A percentile compares a stretch with the other conserved stretches of the same genome.
phyloP scores from a whole-genome alignment of 1,139 yeast species.

The Protomyces pachydermus region DNA sequence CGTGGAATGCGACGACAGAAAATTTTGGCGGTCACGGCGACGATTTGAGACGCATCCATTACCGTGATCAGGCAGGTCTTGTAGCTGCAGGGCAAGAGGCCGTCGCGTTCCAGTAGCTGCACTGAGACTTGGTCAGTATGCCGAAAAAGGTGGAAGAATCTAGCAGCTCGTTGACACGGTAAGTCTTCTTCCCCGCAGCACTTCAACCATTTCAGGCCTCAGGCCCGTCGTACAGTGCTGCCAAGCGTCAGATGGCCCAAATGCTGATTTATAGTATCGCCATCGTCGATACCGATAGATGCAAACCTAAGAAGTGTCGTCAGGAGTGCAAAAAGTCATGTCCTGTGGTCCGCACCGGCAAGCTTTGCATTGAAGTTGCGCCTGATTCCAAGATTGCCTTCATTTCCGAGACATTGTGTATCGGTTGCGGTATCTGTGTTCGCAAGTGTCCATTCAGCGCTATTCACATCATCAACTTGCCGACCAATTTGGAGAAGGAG shows the following conservation, averaged over 20 bases:
- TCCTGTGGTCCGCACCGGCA: slow-evolving; percentile 97
- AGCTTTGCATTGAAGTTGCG: slow-evolving; percentile 91
- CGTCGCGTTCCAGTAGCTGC: no score
- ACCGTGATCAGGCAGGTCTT: no score
- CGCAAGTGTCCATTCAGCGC: slow-evolving; percentile 98
- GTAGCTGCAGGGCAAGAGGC: no score
- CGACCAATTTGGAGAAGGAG: slow-evolving; percentile 86
- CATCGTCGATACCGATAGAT: slow-evolving; percentile 84
- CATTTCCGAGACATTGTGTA: slow-evolving; percentile 91
- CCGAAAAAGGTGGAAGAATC: not conserved
- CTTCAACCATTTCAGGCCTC: not conserved
- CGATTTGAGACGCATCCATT: no score
- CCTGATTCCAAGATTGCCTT: slow-evolving; percentile 90
- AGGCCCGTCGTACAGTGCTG: not conserved
- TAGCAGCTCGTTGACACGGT: not conserved
- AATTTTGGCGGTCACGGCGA: no score
- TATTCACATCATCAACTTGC: slow-evolving; percentile 87
- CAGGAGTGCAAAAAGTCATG: slow-evolving; percentile 96
- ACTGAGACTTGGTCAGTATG: not conserved
- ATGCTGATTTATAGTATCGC: slow-evolving; percentile 60
- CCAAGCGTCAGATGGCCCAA: not conserved
- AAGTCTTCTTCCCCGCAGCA: not conserved
- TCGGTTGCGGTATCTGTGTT: slow-evolving; percentile 99
- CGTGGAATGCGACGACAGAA: no score
- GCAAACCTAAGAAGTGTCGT: slow-evolving; percentile 96